Base-by-base conservation (phyloP, 2,329 filamentous ascomycete species). In the Cadophora sp. region DNA sequence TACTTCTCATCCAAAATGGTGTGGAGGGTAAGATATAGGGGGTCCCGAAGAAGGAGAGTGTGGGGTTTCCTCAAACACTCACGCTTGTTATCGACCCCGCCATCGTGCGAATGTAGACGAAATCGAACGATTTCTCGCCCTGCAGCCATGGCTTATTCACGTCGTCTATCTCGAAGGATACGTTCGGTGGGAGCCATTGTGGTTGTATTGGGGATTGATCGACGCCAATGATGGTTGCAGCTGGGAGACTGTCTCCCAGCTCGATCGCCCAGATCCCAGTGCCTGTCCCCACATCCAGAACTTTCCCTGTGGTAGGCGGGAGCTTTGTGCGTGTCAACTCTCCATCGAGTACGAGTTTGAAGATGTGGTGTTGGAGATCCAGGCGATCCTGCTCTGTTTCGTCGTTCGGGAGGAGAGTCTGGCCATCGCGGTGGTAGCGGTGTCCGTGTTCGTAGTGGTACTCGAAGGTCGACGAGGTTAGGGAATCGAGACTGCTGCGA, bases 171-270 rank as follows among this genome's bases (percentile, higher is more conserved):
- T 88, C 81, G 72, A 90, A 90, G 59, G 83, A 81, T 68, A 87
- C 85, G 71, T 90, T 91, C 33, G 81, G 79, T 0, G 87, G 87
- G 5, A 88, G 82, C 68, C 60, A 70, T 24, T 51, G 80, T 3
- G 88, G 87, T 73, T 91, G 89, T 27, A 90, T 87, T 1, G 88
- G 88, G 0, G 87, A 90, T 3, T 91, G 81, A 72, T 91, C 89
- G 4, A 86, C 89, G 45, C 87, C 88, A 22, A 70, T 60, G 11
- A 82, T 76, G 0, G 39, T 50, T n/a, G 66, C 63, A 4, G 61
- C 64, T 9, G 67, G 88, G 83, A 83, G 86, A 82, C 73, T 77
- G 47, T 80, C 79, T 1, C 74, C 80, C 0, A 76, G 82, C 65
- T 73, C 77, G 9, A 81, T 78, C 8, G 79, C 77, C 80, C 79